These are phyloP conservation scores for Melastoma malabathricum DNA, from an alignment of 345 rosid genomes.

Conservation along the genomic window DNA sequence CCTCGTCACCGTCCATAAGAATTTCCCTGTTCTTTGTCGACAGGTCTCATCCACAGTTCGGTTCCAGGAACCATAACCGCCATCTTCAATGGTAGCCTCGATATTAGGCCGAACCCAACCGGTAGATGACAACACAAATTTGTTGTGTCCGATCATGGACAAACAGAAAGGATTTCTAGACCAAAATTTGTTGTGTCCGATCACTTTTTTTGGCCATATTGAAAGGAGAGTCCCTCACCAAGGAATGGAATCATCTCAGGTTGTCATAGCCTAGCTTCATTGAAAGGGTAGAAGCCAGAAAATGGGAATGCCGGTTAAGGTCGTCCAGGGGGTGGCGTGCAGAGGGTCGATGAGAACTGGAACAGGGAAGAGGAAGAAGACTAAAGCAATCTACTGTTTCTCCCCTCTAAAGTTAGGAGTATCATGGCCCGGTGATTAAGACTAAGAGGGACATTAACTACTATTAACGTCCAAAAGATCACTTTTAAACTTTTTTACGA, in stretches of 20 bases:
- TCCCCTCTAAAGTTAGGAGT: no score
- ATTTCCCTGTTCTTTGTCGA: conserved; percentile 16
- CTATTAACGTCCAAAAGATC: no score
- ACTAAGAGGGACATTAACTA: no score
- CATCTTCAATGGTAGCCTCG: conserved; percentile 17
- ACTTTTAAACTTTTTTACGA: no score
- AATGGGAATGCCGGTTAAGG: no score
- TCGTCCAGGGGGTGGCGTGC: no score
- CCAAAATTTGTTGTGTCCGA: conserved; percentile 16
- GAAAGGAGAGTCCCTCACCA: neutral
- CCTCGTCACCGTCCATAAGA: conserved; percentile 16
- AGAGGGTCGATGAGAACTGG: no score
- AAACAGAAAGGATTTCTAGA: conserved; percentile 41
- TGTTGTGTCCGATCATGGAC: conserved; percentile 22
- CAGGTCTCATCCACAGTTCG: conserved; percentile 10
- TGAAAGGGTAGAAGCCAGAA: no score
- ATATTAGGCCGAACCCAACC: conserved; percentile 20
- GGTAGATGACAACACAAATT: conserved; percentile 46
- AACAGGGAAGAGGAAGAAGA: no score
- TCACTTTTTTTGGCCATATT: conserved; percentile 46
- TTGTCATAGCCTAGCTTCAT: no score
- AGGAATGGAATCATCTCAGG: neutral
- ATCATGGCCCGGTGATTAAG: no score
- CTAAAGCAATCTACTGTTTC: no score
- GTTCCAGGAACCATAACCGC: conserved; percentile 7